Percentiles rank a stretch among this genome's conserved stretches.
These are phyloP conservation scores for Neurospora africana DNA, from an alignment of 495 filamentous ascomycete species.

Conservation along the genomic window DNA sequence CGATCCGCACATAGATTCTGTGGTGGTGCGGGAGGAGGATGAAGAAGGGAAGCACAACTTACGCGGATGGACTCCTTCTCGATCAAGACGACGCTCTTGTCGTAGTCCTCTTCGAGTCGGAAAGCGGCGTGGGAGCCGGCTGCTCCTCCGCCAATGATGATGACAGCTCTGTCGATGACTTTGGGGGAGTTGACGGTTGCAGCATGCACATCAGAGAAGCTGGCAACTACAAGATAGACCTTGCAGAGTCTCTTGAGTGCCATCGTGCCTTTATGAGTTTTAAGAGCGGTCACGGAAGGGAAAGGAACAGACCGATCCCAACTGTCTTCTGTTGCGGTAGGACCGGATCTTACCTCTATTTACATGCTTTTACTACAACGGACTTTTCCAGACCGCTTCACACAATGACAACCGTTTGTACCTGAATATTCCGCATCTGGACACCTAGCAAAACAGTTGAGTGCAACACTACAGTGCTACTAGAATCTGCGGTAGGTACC, in stretches of 20 bases:
- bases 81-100: slow-evolving; percentile 29
- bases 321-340: too few species aligned
- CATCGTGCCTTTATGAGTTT: too few species aligned
- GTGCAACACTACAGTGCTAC: not conserved
- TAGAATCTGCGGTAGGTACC: not conserved
- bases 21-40: too few species aligned
- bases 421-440: not conserved
- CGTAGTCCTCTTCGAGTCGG: slow-evolving; percentile 27
- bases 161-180: slow-evolving; percentile 20
- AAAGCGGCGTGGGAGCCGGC: slow-evolving; percentile 38
- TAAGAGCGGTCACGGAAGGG: too few species aligned
- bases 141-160: slow-evolving; percentile 36
- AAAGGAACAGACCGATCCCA: too few species aligned
- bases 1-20: too few species aligned
- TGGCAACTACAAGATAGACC: not conserved
- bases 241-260: not conserved
- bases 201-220: not conserved
- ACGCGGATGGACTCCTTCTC: slow-evolving; percentile 31
- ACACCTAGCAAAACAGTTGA: not conserved
- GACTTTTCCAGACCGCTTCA: not conserved
- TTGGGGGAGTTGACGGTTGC: not conserved
- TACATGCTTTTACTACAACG: too few species aligned
- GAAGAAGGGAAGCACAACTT: too few species aligned
- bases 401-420: not conserved
- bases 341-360: too few species aligned